Percentiles rank a stretch among this genome's conserved stretches.
These are phyloP conservation scores for Fusarium mexicanum DNA, from an alignment of 2,329 filamentous ascomycete species.

Conservation along the genomic window DNA sequence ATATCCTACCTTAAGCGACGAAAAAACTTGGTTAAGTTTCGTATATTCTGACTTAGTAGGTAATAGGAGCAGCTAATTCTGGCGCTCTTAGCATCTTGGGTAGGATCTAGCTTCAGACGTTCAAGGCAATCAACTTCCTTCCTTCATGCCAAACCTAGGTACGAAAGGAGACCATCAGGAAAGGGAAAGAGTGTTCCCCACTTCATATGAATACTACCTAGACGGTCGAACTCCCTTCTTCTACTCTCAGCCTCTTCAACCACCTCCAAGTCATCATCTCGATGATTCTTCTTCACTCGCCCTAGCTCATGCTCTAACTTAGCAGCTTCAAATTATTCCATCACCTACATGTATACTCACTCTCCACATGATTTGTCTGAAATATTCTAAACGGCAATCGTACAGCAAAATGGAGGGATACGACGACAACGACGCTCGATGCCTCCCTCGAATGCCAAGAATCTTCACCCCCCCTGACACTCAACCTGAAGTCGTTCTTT, in stretches of 20 bases:
- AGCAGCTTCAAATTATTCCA: not conserved
- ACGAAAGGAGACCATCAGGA: not conserved
- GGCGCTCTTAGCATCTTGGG: not conserved
- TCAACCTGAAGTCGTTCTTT: slow-evolving; percentile 23
- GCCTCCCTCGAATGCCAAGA: slow-evolving; percentile 33
- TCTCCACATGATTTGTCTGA: not conserved
- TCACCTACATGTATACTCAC: slow-evolving; percentile 7
- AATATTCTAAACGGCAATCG: not conserved
- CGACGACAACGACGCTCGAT: slow-evolving; percentile 15
- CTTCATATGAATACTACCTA: not conserved
- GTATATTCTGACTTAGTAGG: too few relatives aligned
- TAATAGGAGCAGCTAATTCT: not conserved
- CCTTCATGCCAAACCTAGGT: not conserved
- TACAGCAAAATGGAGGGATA: slow-evolving; percentile 33
- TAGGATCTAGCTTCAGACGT: not conserved
- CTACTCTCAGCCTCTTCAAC: not conserved
- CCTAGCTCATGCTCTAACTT: slow-evolving; percentile 3
- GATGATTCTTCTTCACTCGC: not conserved
- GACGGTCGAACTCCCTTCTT: not conserved
- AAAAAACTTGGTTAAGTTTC: not conserved
- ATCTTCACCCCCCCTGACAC: slow-evolving; percentile 15
- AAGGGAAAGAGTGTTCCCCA: not conserved
- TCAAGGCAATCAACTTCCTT: not conserved
- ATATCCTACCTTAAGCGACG: not conserved
- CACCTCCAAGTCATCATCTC: not conserved